Evolutionary conservation across 2,329 filamentous ascomycete genomes (phyloP), one percentile per base, ranked within the genome.

Genomic region (Pseudogymnoascus sp.): DNA sequence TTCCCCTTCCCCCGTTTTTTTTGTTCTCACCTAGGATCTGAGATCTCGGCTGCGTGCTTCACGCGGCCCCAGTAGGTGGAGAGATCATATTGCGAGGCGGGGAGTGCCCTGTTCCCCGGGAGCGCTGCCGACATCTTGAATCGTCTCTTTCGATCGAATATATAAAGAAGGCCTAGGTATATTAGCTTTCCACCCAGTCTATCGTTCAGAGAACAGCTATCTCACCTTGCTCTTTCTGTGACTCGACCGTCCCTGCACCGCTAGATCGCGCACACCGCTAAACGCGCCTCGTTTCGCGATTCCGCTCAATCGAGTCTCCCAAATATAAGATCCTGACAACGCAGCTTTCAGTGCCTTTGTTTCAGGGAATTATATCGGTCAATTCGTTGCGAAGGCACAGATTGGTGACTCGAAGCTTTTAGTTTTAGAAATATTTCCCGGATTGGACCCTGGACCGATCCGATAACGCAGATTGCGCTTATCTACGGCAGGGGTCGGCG

Each of bases 21-120:
- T 66, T 63, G 7, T 69, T 69, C 67, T 86, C 82, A 97, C 93
- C 92, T 94, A 69, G 94, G 94, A 80, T 99, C 94, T 74, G 92
- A 89, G 71, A 99, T 86, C 71, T 92, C 87, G 65, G 90, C 88
- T 16, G 92, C 87, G 79, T 99, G 93, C 77, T 84, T 85, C 72
- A 97, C 94, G 64, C 94, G 87, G 68, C 94, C 94, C 90, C 90
- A 94, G 79, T 99, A 99, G 56, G 92, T 97, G 73, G 77, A 85
- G 72, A 99, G 82, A 74, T 99, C 91, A 83, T 95, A 93, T 76
- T 92, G 91, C 62, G 94, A 99, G 63, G 87, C 85, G 66, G 94
- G 94, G 67, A 97, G 82, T 76, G 96, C 91, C 75, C 93, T 89
- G 70, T 77, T 77, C 65, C 86, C 86, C 59, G 85, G 84, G 33